Evolutionary conservation across 352 stramenopile species (phyloP), one percentile per base, ranked within the genome.

Genomic region (Phytophthora constricta): DNA sequence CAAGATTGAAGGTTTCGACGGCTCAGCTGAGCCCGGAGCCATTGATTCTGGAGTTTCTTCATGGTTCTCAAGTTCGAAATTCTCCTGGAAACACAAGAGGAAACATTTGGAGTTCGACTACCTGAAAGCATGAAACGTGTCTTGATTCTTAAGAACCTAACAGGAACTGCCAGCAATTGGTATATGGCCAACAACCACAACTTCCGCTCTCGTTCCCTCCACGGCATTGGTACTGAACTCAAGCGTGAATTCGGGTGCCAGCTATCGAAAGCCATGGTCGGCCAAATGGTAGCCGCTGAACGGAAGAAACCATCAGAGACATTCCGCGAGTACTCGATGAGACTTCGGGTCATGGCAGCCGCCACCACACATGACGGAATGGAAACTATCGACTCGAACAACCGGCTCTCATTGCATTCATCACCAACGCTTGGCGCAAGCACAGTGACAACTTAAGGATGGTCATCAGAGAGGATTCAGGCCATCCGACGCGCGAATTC

Each of bases 31-130:
- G 8, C 27, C 28, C 11, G 48, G 27, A 27, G 48, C 26, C 10
- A 42, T 55, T 26, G 48, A 43, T n/a, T 39, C 48, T 26, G 48
- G 48, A n/a, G 48, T 42, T 14, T 23, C 48, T 20, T 5, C 25
- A 3, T 55, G 48, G 48, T 55, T 55, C 13, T 14, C 26, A 23
- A 31, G 27, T 55, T 43, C 27, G 10, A 25, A 23, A n/a, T 19
- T 8, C 48, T 42, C 2, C 48, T 55, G 9, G 19, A 25, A 16
- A 55, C 34, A 17, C 13, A 55, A 3, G 48, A 55, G 16, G 17
- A 55, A 13, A 16, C 41, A 3, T 27, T 42, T 25, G 16, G 25
- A 22, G 48, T 55, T 2, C 8, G n/a, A 16, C 28, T 42, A 14
- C 27, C 48, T 4, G 48, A 55, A 4, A 14, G 26, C 14, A 25